phyloP scores from a whole-genome alignment of 1,284 basidiomycete species.

The Pisolithus thermaeus region DNA sequence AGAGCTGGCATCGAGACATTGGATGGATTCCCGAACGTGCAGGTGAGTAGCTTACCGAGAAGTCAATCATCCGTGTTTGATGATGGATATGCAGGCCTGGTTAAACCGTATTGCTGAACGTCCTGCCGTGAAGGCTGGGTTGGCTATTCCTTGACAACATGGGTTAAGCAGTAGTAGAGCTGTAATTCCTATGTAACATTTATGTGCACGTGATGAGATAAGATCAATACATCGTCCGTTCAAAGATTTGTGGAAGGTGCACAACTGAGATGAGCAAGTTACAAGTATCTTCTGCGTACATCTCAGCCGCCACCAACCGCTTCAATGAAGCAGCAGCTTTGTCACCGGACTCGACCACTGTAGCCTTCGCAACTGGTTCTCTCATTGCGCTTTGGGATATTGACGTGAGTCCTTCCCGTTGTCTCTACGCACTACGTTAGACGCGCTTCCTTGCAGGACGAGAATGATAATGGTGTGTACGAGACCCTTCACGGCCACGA shows the following conservation, averaged over 20 bases:
- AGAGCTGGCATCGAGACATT: slow-evolving; percentile 36
- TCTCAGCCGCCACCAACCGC: slow-evolving; percentile 76
- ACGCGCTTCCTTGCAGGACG: slow-evolving; percentile 33
- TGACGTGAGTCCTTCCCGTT: slow-evolving; percentile 32
- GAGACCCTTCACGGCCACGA: slow-evolving; percentile 72
- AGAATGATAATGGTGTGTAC: slow-evolving; percentile 49
- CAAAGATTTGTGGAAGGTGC: neutral
- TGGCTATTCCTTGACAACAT: slow-evolving; percentile 10
- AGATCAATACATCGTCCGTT: neutral
- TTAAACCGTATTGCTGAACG: slow-evolving; percentile 21
- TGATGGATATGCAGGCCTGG: slow-evolving; percentile 20
- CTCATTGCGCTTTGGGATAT: slow-evolving; percentile 77
- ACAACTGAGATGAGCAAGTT: slow-evolving; percentile 12
- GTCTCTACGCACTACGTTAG: neutral
- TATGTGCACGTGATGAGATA: neutral
- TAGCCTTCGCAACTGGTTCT: slow-evolving; percentile 77
- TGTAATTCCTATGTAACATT: neutral
- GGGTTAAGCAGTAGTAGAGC: neutral
- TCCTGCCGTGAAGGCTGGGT: slow-evolving; percentile 20
- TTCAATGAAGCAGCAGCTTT: slow-evolving; percentile 61
- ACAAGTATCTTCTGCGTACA: slow-evolving; percentile 46
- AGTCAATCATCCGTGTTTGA: neutral
- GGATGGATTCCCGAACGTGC: slow-evolving; percentile 36
- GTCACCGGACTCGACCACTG: slow-evolving; percentile 43
- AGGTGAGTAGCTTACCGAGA: slow-evolving; percentile 17